Evolutionary conservation across 148 eudicot genomes (phyloP), one percentile per base, ranked within the genome.

Genomic region (Tetragonia tetragonoides): DNA sequence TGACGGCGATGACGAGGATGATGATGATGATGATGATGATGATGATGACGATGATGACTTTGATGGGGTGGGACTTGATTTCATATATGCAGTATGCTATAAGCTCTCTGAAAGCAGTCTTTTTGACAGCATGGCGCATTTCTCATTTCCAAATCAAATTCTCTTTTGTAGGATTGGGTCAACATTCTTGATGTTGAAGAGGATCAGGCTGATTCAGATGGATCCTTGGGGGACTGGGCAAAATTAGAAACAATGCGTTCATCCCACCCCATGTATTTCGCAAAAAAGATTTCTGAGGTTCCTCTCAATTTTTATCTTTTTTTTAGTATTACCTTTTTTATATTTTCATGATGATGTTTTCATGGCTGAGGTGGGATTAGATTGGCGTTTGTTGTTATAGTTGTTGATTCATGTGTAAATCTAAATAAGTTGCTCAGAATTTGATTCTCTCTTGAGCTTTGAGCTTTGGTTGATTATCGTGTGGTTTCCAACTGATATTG

Each of bases 221-320:
- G 86, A 77, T 89, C 98, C 68, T 74, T 87, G 49, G 97, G 97
- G 72, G 97, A 93, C 81, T 95, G 99, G 99, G 99, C 99, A 64
- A 93, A 93, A 77, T 81, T 95, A 83, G 97, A 95, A 76, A 95
- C 99, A 6, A 95, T 93, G 97, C 87, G 94, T 46, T 78, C 97
- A 81, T 86, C 97, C 71, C 99, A 95, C 90, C 99, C 97, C 38
- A 89, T 95, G 90, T 88, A 95, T 83, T 95, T 95, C 77, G 99
- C 99, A 9, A 89, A 84, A 84, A 91, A 82, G 79, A 75, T 95
- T 72, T 83, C 91, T 17, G 94, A 95, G 88, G 99, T 95, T 76
- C 17, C 42, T 76, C 65, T 67, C 47, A 8, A 34, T 59, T n/a
- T 68, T 66, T 46, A 68, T 8, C 60, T 62, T 56, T 23, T 21